These are phyloP conservation scores for Penicillium arizonense DNA, from an alignment of 495 filamentous ascomycete genomes.

Conservation along the genomic window DNA sequence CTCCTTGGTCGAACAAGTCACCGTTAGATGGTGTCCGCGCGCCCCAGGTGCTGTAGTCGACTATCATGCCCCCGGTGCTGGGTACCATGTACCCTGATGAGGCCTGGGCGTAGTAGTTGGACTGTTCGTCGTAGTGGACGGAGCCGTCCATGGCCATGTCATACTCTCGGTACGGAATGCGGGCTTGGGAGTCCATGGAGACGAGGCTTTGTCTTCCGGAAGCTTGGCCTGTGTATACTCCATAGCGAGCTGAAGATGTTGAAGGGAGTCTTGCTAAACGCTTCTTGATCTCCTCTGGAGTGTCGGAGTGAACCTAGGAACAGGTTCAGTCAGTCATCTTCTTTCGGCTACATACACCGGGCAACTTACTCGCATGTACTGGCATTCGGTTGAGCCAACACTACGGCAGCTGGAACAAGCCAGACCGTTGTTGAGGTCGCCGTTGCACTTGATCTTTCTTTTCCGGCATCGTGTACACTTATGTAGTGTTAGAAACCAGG, in stretches of 20 bases:
- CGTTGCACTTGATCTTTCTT: slow-evolving; percentile 95
- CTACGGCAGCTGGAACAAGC: slow-evolving; percentile 83
- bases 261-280: too few relatives aligned
- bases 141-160: slow-evolving; percentile 24
- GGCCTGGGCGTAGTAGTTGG: slow-evolving; percentile 22
- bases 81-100: slow-evolving; percentile 31
- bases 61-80: slow-evolving; percentile 17
- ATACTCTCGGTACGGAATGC: slow-evolving; percentile 26
- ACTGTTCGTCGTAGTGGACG: slow-evolving; percentile 31
- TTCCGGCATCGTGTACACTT: slow-evolving; percentile 91
- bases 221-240: slow-evolving; percentile 18
- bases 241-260: slow-evolving; percentile 12
- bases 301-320: background rate
- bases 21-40: slow-evolving; percentile 16
- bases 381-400: slow-evolving; percentile 67
- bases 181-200: slow-evolving; percentile 17
- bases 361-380: slow-evolving; percentile 71
- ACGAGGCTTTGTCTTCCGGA: slow-evolving; percentile 14
- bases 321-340: background rate
- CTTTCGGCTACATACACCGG: background rate
- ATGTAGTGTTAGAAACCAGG: slow-evolving; percentile 6
- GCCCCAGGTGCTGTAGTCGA: slow-evolving; percentile 33
- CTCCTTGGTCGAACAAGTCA: slow-evolving; percentile 25
- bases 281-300: too few relatives aligned
- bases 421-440: slow-evolving; percentile 70